Conservation (phyloP, 1,139 yeast species). For the Saccharomyces hybrid region DNA sequence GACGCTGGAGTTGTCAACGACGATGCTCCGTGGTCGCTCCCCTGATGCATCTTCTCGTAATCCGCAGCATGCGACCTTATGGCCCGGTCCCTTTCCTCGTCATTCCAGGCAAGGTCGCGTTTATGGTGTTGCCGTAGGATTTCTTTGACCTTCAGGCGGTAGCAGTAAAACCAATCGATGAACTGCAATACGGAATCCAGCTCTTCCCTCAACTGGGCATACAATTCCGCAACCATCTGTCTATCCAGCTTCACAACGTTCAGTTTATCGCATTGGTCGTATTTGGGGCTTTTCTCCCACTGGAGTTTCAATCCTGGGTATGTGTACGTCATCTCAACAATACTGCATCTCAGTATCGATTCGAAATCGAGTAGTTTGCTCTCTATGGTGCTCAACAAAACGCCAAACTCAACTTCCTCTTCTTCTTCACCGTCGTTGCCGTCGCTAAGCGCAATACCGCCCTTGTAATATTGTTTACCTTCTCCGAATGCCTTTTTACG, state of each 20-base stretch:
- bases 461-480: neutral
- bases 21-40: neutral
- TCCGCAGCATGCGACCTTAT: neutral
- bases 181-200: conserved; percentile 9
- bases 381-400: conserved; percentile 1
- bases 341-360: conserved; percentile 9
- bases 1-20: neutral
- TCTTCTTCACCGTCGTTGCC: neutral
- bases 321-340: conserved; percentile 14
- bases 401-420: conserved; percentile 1
- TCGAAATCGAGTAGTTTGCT: conserved; percentile 10
- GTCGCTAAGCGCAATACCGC: neutral
- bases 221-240: conserved; percentile 2
- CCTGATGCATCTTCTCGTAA: neutral
- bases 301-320: conserved; percentile 10
- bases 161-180: conserved; percentile 17
- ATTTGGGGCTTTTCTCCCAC: conserved; percentile 9
- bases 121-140: neutral
- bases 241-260: conserved; percentile 11
- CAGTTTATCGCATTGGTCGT: conserved; percentile 8
- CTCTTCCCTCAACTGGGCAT: conserved; percentile 4
- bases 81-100: neutral
- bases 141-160: neutral
- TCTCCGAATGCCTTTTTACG: neutral
- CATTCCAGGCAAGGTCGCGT: neutral